Base-by-base conservation (phyloP, 805 yeast species). In the Candida alai region DNA sequence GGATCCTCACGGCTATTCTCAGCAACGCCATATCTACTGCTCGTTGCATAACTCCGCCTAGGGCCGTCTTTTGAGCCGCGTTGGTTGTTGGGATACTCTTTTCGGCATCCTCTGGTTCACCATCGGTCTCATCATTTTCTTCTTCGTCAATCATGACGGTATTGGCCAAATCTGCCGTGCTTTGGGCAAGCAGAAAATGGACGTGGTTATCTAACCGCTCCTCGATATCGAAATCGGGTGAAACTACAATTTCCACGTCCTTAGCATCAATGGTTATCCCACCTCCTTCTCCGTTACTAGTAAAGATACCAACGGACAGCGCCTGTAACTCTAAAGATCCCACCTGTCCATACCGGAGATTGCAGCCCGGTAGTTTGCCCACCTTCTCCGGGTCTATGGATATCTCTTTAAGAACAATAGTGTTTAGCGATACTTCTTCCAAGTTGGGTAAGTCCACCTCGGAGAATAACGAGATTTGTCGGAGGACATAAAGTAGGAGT, bases 381-480 rank as follows among this genome's bases (percentile, higher is more conserved):
- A 86, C 65, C 37, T 78, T 81, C 19, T 81, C 86, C 0, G 86
- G 78, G 50, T 84, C 90, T 19, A 89, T 58, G 31, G 78, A 70
- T 7, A 89, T 74, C 53, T 85, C 80, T 28, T 74, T 70, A 12
- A 67, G 51, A 9, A 59, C 56, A 74, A 69, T 38, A 63, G 66
- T 54, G 70, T 71, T 55, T 63, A 85, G 60, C 4, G 94, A 80
- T 0, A 89, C 87, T 49, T 65, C 67, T 40, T 87, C 93, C 34
- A 89, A 56, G 51, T 87, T 83, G 13, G 87, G 82, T 13, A 87
- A 65, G 54, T 88, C 94, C 15, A 88, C 73, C 44, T 81, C 84
- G 1, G 95, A 83, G 50, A 89, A 85, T 26, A 89, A 60, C 11
- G 89, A 78, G 28, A 88, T 73, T 56, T 86, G 90, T 52, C 84